phyloP scores from a whole-genome alignment of 352 stramenopile genomes.

The Phytophthora europaea region DNA sequence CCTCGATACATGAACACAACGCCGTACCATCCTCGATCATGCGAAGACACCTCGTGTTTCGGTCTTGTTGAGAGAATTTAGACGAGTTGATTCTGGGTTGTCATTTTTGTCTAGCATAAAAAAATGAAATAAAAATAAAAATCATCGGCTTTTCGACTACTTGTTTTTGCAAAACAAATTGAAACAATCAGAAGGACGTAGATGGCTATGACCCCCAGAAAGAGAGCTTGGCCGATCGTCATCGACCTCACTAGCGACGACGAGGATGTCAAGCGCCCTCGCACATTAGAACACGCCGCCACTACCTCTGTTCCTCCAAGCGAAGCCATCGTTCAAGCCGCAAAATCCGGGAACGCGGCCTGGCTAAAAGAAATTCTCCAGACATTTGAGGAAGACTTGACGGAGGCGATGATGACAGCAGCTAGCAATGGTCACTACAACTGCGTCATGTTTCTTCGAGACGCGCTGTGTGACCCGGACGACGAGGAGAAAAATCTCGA shows the following conservation, averaged over 20 bases:
- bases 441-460: background rate
- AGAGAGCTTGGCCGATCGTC: background rate
- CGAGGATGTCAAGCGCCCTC: background rate
- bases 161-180: background rate
- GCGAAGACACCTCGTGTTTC: no score
- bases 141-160: background rate
- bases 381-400: background rate
- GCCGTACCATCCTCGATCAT: no score
- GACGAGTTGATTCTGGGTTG: no score
- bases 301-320: background rate
- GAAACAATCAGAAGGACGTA: background rate
- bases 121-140: no score
- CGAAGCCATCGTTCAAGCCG: background rate
- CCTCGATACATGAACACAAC: no score
- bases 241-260: slow-evolving; percentile 1
- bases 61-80: no score
- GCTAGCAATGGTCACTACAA: background rate
- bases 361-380: slow-evolving; percentile 2
- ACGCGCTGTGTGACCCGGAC: background rate
- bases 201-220: background rate
- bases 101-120: no score
- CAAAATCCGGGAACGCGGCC: background rate
- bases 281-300: background rate
- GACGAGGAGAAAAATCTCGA: slow-evolving; percentile 1
- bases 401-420: slow-evolving; percentile 3